phyloP scores from a whole-genome alignment of 306 rosid genomes.

The Trifolium subterraneum region DNA sequence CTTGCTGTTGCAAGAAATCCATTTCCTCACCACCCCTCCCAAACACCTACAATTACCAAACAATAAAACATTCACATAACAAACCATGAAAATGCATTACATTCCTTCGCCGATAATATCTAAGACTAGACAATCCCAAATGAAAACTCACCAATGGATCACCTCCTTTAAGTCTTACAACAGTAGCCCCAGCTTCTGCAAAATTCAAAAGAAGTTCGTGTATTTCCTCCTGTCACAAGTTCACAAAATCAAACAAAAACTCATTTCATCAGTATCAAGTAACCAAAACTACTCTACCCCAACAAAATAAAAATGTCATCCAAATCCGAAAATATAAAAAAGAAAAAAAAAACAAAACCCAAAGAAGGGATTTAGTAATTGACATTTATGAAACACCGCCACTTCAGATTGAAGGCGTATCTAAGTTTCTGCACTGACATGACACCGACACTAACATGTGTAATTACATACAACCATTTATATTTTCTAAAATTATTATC shows the following conservation, averaged over 20 bases:
- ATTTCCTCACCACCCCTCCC: constrained; percentile 99
- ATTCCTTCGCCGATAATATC: constrained; percentile 2
- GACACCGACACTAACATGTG: background rate
- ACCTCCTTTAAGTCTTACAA: constrained; percentile 97
- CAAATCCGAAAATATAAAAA: constrained; percentile 6
- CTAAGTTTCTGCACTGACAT: background rate
- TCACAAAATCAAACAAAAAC: background rate
- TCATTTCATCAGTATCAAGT: background rate
- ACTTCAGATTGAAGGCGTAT: background rate
- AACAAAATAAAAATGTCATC: constrained; percentile 26
- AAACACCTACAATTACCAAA: constrained; percentile 70
- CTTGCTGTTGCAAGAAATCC: constrained; percentile 93
- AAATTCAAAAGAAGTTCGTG: constrained; percentile 91
- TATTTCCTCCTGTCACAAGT: constrained; percentile 80
- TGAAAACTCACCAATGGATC: constrained; percentile 84
- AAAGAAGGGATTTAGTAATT: background rate
- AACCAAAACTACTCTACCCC: constrained; percentile 15
- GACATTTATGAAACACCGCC: background rate
- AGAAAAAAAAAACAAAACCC: background rate
- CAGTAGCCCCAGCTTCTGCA: constrained; percentile 97
- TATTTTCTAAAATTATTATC: background rate
- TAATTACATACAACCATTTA: background rate
- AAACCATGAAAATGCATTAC: constrained; percentile 21
- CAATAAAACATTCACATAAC: background rate
- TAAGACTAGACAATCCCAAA: constrained; percentile 15